Evolutionary conservation across 306 rosid species (phyloP), one percentile per base, ranked within the genome.

Genomic region (Sicyos edulis): DNA sequence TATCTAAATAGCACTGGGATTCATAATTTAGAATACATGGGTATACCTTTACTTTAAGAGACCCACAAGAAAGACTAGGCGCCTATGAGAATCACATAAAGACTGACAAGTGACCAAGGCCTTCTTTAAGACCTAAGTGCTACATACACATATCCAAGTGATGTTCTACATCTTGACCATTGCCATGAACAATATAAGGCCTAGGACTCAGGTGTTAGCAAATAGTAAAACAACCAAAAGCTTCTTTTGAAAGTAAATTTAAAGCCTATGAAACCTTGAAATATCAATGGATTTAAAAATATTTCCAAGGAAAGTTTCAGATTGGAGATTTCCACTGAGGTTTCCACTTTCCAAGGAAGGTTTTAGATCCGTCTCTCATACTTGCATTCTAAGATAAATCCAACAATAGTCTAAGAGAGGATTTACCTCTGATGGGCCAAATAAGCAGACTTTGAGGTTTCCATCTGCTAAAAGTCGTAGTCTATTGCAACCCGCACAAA

Each of bases 401-500:
- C 66, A 77, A 70, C 73, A 71, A 63, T 29, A 40, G 74, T 17
- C 65, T 71, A 26, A 50, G 21, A 75, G 71, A 73, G 42, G 20
- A 76, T 60, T 79, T 37, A 92, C 96, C 96, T 92, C 96, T 26
- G 98, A 86, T 78, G 98, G 92, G 55, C 98, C 98, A 82, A 92
- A 92, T 63, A 92, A 84, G 81, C 98, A 90, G 37, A 92, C 98
- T 87, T 90, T 92, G 63, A 92, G 87, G 87, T 88, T 92, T 71
- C 98, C 98, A 81, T 88, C 96, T 8, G 98, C 98, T 81, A 90
- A 83, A 55, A 92, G 81, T 62, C 98, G 90, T 86, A 92, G 76
- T 81, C 98, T 87, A 77, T 87, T 92, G 88, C 98, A 92, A 78
- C 98, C 98, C 66, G 93, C 93, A 83, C 98, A 92, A 80, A 92